Evolutionary conservation across 192 early-diverging fungal species (phyloP), one percentile per base, ranked within the genome.

Genomic region (Chytriomyces sp.): DNA sequence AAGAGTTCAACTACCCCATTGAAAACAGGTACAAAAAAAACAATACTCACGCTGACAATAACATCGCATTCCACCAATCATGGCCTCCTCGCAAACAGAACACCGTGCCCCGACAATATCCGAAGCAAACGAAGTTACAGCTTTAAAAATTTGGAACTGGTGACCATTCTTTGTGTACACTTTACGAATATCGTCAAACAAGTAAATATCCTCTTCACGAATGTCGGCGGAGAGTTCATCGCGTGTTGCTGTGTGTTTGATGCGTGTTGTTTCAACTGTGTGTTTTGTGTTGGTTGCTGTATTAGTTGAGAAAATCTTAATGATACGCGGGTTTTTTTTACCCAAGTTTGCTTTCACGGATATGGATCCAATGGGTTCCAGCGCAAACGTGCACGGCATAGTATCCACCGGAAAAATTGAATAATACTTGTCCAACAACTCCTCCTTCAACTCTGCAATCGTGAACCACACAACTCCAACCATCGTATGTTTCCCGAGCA

Each of bases 91-190:
- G 28, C 71, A 73, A 0, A 73, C 71, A 0, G 71, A 73, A 26
- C 71, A 73, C 35, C 71, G 6, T 45, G 71, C 71, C 7, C 71
- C 71, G 1, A 73, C 62, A 11, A 73, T 28, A 63, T 73, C 71
- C n/a, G 71, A 62, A 7, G 71, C 71, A 62, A 73, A 18, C 23
- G 71, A 73, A 28, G 9, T 44, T 0, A 63, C 61, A 4, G 60
- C 71, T 45, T 73, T 73, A 18, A 73, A 73, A 7, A 73, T 62
- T 61, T 73, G 71, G n/a, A 73, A 73, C 61, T 73, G 71, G 44
- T 73, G 71, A 45, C 71, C 71, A 44, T 73, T 73, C 35, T 48
- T 61, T 18, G 71, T 45, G 53, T 73, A 73, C 5, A 73, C 60
- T 73, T 63, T 73, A 13, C 71, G 53, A 45, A 73, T 73, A 45